phyloP scores from a whole-genome alignment of 768 basidiomycete species.

The Gloeophyllum trabeum region DNA sequence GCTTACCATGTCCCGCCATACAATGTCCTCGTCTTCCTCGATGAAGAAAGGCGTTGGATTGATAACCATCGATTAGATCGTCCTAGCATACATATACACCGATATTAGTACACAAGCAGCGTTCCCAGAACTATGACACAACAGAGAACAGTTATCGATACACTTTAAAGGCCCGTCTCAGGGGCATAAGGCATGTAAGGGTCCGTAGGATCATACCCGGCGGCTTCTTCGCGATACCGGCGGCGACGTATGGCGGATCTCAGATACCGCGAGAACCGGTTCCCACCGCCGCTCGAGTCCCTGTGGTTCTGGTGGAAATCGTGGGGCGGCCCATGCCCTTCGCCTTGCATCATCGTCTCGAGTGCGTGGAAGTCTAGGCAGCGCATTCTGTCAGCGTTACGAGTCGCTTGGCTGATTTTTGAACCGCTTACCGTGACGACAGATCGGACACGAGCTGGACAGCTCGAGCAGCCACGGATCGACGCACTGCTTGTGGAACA shows the following conservation, averaged over 20 bases:
- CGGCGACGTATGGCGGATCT: slow-evolving; percentile 5
- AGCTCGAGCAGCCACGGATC: slow-evolving; percentile 90
- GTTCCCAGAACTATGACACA: no score
- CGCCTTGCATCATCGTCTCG: slow-evolving; percentile 40
- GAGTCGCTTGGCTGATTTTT: neutral
- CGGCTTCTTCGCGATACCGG: neutral
- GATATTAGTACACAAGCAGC: no score
- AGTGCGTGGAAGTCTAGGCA: slow-evolving; percentile 46
- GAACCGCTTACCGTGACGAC: slow-evolving; percentile 65
- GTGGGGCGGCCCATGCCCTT: slow-evolving; percentile 10
- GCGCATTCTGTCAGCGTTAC: neutral
- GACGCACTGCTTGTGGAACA: slow-evolving; percentile 84
- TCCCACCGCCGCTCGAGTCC: neutral
- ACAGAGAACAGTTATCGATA: no score
- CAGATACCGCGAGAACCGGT: slow-evolving; percentile 11
- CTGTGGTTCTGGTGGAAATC: neutral
- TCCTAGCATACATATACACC: no score
- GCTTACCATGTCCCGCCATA: no score
- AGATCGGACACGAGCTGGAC: slow-evolving; percentile 86
- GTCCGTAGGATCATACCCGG: no score
- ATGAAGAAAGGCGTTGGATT: no score
- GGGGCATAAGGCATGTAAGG: no score
- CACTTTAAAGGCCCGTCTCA: no score
- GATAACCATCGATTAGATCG: no score
- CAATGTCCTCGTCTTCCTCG: no score